These are phyloP conservation scores for Colletotrichum orbiculare DNA, from an alignment of 2,329 filamentous ascomycete genomes.

Conservation along the genomic window DNA sequence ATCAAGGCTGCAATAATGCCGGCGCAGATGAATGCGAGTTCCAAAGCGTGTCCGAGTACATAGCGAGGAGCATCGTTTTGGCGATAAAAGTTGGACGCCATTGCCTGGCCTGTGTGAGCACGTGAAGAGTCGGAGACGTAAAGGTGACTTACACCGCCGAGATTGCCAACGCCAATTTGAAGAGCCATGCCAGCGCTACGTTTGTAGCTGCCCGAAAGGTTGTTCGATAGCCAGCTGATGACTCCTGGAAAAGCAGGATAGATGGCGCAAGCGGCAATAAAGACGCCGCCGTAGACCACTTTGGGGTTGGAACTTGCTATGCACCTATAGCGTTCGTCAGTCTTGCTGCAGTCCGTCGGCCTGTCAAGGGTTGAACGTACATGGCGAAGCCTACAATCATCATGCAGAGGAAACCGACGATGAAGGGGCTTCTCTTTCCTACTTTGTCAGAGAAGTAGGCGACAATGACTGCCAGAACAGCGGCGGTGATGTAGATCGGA, in stretches of 20 bases:
- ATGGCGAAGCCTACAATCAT: conserved; percentile 69
- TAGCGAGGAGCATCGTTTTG: conserved; percentile 60
- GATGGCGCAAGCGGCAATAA: conserved; percentile 80
- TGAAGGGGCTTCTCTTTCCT: conserved; percentile 65
- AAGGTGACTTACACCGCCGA: conserved; percentile 56
- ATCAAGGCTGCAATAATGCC: conserved; percentile 58
- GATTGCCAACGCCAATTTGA: conserved; percentile 71
- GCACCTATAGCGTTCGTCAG: conserved; percentile 56
- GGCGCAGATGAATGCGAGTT: conserved; percentile 59
- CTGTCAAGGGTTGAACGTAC: conserved; percentile 42
- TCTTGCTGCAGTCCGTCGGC: background rate
- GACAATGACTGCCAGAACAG: conserved; percentile 64
- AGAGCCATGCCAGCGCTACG: conserved; percentile 72
- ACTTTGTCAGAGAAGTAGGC: conserved; percentile 67
- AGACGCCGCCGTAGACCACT: conserved; percentile 79
- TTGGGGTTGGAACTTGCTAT: conserved; percentile 66
- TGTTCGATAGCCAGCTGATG: conserved; percentile 83
- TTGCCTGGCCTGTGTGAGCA: conserved; percentile 55
- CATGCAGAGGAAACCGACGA: conserved; percentile 62
- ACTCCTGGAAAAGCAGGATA: conserved; percentile 84
- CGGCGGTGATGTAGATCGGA: conserved; percentile 69
- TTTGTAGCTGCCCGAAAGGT: conserved; percentile 76
- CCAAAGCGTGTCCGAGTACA: conserved; percentile 60
- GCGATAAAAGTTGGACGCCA: conserved; percentile 79
- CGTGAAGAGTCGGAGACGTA: no score